Base-by-base conservation (phyloP, 2,329 filamentous ascomycete genomes). In the Aspergillus luchuensis region DNA sequence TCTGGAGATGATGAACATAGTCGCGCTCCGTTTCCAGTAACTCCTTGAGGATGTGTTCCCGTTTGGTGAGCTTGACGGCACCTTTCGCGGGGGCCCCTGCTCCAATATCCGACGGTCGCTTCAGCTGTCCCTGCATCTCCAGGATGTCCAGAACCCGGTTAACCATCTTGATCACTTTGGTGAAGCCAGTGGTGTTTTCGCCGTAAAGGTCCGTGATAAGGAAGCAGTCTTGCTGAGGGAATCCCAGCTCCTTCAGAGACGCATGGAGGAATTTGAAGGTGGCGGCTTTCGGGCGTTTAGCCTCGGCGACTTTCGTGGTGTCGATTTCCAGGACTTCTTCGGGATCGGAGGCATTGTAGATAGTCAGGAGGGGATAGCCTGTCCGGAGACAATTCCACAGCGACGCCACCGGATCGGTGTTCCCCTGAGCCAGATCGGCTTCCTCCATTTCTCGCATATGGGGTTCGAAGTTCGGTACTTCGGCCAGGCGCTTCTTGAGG, bases 1-100 rank as follows among this genome's bases (percentile, higher is more conserved):
- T 94, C 75, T 98, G 94, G 56, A 99, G 80, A 80, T 99, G 95
- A 75, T 98, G 93, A 4, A 98, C 95, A 69, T 99, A 99, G 78
- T 97, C 97, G 64, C 95, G 89, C 78, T 99, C 95, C 1, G 94
- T 98, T 69, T 94, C 91, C 58, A 99, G 90, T 50, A 99, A 80
- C 77, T 99, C 95, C 71, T 90, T 88, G 47, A 99, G 86, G 63
- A 98, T 92, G 75, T 97, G 91, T 70, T 97, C 91, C 66, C 92
- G 89, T 73, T 91, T 86, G 1, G 87, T 87, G 58, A 88, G 85
- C 51, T 89, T 87, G 56, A 78, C 81, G 23, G 80, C 67, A 55
- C 79, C 77, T n/a, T 76, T 74, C 11, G 80, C 75, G 21, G 66
- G 67, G 11, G 67, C 63, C 56, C 82, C 82, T 38, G 85, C 82